Evolutionary conservation across 495 filamentous ascomycete genomes (phyloP), one percentile per base, ranked within the genome.

Genomic region (Hypoxylon rickii): DNA sequence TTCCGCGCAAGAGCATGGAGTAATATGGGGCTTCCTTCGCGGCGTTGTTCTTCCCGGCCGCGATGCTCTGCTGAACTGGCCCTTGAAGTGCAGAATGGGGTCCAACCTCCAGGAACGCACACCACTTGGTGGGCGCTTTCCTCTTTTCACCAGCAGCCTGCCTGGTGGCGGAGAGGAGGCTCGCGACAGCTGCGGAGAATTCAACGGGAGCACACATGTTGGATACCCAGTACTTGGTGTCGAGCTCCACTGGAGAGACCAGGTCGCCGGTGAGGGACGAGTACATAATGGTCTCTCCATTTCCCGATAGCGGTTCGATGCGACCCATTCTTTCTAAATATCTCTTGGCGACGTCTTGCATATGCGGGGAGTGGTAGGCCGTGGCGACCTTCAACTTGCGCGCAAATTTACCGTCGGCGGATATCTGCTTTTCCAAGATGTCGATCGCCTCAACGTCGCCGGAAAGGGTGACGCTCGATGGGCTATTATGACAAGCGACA

Each of bases 51-150:
- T 57, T 51, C 29, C 53, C 58, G 17, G 38, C 34, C 17, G 66
- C 61, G 19, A 82, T 46, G 26, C 78, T 83, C 51, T 84, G 72
- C 17, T 68, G 68, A n/a, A 83, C 38, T 0, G 83, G 81, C 0
- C 73, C 76, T 45, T 76, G 69, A 0, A 87, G 69, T 1, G 83
- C 58, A 3, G 66, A 55, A 24, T 65, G 66, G 1, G 68, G 66
- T 20, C 66, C 61, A n/a, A 69, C 19, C 37, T 71, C 68, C 3
- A 71, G 16, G 2, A 64, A n/a, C n/a, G n/a, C n/a, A n/a, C n/a
- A n/a, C n/a, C n/a, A n/a, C n/a, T n/a, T 46, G 19, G 55, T 31
- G 33, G 34, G 58, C 17, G 49, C 46, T 31, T 39, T 55, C 3
- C 39, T 12, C 29, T 38, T 55, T 44, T 52, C n/a, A 64, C 8